Conservation (phyloP, 345 rosid genomes). For the Rhodomyrtus tomentosa region DNA sequence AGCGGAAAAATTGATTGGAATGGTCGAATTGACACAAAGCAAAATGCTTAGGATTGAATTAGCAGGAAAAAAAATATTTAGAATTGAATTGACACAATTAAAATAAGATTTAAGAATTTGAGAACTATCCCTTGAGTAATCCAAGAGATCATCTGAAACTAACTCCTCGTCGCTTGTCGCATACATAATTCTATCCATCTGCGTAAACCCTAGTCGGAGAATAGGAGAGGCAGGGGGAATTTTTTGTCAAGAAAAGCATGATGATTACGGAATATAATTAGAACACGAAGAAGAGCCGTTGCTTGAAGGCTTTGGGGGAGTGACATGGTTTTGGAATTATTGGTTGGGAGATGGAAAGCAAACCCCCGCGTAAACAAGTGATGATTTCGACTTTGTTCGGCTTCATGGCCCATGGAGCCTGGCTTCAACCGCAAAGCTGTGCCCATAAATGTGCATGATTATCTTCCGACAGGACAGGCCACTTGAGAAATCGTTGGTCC, state of each 20-base stretch:
- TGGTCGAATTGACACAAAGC: no score
- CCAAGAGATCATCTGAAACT: background rate
- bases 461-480: background rate
- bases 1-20: no score
- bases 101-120: no score
- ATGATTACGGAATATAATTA: background rate
- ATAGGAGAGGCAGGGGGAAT: background rate
- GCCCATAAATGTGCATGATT: background rate
- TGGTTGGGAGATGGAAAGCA: background rate
- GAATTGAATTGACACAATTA: no score
- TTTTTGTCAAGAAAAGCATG: background rate
- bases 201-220: background rate
- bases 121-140: background rate
- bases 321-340: background rate
- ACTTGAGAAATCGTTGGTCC: background rate
- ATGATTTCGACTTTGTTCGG: background rate
- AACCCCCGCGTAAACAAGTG: background rate
- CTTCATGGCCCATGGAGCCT: background rate
- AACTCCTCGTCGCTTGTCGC: background rate
- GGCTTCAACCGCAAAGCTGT: background rate
- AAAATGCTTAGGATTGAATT: no score
- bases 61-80: no score
- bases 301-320: background rate
- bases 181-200: background rate
- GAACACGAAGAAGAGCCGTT: background rate